A percentile compares a stretch with the other conserved stretches of the same genome.
Evolutionary conservation across 2,329 filamentous ascomycete species (phyloP).

Genomic region (Ilyonectria sp.): DNA sequence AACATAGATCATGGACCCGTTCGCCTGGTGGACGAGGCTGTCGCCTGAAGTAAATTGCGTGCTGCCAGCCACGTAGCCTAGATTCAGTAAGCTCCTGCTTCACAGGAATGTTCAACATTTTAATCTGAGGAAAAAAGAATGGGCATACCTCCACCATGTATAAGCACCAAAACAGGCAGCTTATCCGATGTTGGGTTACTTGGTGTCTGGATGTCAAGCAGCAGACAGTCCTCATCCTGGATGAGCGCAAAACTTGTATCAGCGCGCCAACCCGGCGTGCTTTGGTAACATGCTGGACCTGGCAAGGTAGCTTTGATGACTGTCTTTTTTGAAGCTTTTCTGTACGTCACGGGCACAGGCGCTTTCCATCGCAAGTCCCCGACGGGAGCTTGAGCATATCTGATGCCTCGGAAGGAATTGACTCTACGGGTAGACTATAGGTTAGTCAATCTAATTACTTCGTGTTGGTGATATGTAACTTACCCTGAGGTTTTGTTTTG

Average conservation of each 20-base stretch:
- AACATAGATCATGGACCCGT: slow-evolving; percentile 20
- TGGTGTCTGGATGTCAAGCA: slow-evolving; percentile 10
- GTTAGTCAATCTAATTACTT: background rate
- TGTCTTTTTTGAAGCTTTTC: background rate
- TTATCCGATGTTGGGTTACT: background rate
- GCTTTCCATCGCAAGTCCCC: slow-evolving; percentile 16
- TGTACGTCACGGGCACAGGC: background rate
- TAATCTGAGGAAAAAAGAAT: no score
- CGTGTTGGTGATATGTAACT: background rate
- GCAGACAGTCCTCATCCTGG: slow-evolving; percentile 14
- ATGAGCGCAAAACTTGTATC: background rate
- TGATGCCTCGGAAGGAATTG: slow-evolving; percentile 14
- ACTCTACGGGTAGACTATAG: background rate
- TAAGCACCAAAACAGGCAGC: slow-evolving; percentile 16
- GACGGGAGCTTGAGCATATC: slow-evolving; percentile 18
- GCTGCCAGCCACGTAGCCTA: slow-evolving; percentile 17
- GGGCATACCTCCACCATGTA: slow-evolving; percentile 14
- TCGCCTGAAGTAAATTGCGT: slow-evolving; percentile 9
- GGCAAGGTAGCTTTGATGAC: background rate
- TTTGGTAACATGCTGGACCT: slow-evolving; percentile 15
- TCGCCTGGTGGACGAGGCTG: slow-evolving; percentile 9
- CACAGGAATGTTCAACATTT: background rate
- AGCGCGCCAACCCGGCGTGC: background rate
- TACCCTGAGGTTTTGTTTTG: slow-evolving; percentile 16
- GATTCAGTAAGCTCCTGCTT: background rate